Conservation (phyloP, 2,329 filamentous ascomycete species). For the Beauveria sp. region DNA sequence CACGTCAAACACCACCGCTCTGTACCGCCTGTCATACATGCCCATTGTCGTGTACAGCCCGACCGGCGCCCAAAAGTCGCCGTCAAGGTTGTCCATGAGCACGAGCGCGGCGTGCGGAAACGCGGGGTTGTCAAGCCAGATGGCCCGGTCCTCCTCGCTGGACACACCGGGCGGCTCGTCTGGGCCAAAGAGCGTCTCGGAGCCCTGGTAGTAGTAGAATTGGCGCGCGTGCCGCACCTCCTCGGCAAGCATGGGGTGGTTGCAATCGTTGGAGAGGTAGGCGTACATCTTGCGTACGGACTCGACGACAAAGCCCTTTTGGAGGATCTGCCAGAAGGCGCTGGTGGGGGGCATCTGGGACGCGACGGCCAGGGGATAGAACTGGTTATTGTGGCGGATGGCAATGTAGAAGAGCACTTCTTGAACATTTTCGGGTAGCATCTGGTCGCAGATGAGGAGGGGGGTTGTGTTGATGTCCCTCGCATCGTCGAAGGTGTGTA, state of each 20-base stretch:
- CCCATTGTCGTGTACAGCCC: neutral
- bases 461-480: too few relatives aligned
- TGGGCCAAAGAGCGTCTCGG: neutral
- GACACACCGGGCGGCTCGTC: neutral
- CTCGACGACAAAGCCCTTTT: neutral
- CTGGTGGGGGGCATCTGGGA: neutral
- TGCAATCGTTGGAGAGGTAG: neutral
- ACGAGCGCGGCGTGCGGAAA: neutral
- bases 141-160: neutral
- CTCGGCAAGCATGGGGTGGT: neutral
- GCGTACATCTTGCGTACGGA: neutral
- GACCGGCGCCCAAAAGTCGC: neutral
- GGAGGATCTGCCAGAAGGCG: neutral
- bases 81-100: neutral
- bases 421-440: neutral
- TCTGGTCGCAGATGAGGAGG: neutral
- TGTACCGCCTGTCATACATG: neutral
- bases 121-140: neutral
- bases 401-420: neutral
- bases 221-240: neutral
- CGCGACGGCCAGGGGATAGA: neutral
- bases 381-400: neutral
- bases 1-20: neutral
- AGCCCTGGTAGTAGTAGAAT: neutral
- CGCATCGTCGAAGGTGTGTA: neutral